These are phyloP conservation scores for Plasmodium blacklocki DNA, from an alignment of 169 alveolate species.

Conservation along the genomic window DNA sequence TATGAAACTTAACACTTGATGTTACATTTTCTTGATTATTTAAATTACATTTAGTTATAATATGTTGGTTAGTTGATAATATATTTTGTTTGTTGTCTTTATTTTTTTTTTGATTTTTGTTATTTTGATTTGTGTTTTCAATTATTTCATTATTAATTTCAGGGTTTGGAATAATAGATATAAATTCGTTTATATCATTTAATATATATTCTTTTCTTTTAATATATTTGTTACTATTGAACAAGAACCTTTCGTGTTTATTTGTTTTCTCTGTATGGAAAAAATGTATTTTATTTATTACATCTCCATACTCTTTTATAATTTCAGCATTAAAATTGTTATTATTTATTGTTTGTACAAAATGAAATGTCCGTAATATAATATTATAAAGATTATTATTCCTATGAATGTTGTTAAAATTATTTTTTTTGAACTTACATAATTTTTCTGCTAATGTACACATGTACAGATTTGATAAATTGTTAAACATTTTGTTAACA, in stretches of 20 bases:
- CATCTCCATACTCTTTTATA: too few species aligned
- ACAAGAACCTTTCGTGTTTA: not conserved
- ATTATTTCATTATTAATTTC: not conserved
- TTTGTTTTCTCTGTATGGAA: too few species aligned
- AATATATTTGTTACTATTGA: not conserved
- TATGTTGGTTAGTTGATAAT: not conserved
- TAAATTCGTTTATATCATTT: constrained; percentile 50
- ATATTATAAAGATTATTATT: not conserved
- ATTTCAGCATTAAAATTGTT: too few species aligned
- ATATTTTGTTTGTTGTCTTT: not conserved
- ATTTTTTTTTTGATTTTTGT: not conserved
- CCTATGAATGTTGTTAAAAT: not conserved
- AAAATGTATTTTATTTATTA: too few species aligned
- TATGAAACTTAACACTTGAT: not conserved
- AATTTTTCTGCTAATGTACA: not conserved
- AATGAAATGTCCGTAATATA: not conserved
- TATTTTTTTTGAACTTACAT: not conserved
- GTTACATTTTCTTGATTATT: not conserved
- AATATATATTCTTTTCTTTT: constrained; percentile 33
- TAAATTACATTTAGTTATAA: not conserved
- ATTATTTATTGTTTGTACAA: not conserved
- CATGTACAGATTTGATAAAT: constrained; percentile 1
- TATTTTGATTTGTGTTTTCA: not conserved
- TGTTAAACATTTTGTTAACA: constrained; percentile 15
- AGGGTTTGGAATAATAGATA: not conserved